phyloP scores from a whole-genome alignment of 148 eudicot species.

The Rheum nobile region DNA sequence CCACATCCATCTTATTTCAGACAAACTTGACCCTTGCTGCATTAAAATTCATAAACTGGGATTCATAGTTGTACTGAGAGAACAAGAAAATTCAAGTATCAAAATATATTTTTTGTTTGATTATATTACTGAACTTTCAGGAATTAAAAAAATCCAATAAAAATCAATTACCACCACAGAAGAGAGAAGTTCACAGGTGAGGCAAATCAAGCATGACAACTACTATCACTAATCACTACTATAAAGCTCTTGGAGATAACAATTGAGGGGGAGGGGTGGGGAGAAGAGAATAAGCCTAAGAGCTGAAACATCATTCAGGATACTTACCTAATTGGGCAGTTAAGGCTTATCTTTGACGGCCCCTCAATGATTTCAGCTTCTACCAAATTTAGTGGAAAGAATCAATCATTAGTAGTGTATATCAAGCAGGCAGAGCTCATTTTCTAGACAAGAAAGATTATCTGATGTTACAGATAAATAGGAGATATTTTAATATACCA shows the following conservation, averaged over 20 bases:
- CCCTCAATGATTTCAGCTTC: slow-evolving; percentile 84
- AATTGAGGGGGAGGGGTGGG: background rate
- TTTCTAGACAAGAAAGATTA: background rate
- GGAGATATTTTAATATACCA: background rate
- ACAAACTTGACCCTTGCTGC: background rate
- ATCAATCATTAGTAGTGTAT: background rate
- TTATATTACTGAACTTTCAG: background rate
- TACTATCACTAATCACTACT: background rate
- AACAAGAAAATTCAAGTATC: background rate
- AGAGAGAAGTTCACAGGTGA: background rate
- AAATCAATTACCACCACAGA: background rate
- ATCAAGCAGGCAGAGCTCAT: background rate
- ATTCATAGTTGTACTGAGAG: background rate
- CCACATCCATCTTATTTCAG: background rate
- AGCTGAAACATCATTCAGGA: background rate
- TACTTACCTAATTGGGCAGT: slow-evolving; percentile 85
- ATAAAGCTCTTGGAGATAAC: background rate
- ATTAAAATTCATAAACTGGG: background rate
- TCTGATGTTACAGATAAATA: background rate
- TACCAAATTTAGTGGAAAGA: slow-evolving; percentile 12
- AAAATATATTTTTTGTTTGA: background rate
- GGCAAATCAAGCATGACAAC: background rate
- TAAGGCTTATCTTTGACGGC: slow-evolving; percentile 73
- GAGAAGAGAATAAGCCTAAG: background rate
- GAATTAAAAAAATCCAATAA: background rate